Evolutionary conservation across 257 asterid species (phyloP).

Genomic region (Plectranthus barbatus): DNA sequence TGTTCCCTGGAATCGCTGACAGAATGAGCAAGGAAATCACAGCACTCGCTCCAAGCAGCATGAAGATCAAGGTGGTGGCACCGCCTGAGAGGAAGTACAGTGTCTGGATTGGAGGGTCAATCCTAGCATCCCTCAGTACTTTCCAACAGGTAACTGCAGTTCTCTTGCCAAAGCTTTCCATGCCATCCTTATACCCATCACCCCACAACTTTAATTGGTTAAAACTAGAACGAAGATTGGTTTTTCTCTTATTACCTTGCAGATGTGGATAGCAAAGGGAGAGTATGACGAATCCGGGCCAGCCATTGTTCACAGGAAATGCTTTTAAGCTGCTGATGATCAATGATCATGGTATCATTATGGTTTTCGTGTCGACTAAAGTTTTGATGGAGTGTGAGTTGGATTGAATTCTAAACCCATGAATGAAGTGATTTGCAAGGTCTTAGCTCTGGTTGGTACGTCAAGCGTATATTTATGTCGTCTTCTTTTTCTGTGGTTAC

Average conservation of each 20-base stretch:
- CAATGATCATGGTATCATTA: neutral
- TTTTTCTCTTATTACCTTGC: conserved; percentile 1
- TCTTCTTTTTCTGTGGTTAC: neutral
- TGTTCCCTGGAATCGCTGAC: conserved; percentile 70
- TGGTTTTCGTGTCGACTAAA: conserved; percentile 4
- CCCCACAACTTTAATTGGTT: too few species aligned
- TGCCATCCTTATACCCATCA: too few species aligned
- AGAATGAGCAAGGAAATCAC: conserved; percentile 69
- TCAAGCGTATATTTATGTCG: neutral
- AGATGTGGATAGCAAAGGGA: conserved; percentile 61
- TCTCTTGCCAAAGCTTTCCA: neutral
- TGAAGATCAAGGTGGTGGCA: conserved; percentile 66
- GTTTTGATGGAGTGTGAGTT: conserved; percentile 13
- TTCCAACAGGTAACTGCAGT: conserved; percentile 50
- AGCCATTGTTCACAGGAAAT: conserved; percentile 58
- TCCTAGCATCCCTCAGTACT: conserved; percentile 64
- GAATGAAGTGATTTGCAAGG: conserved; percentile 2
- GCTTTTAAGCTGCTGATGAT: conserved; percentile 34
- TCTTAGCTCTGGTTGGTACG: neutral
- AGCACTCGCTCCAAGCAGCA: conserved; percentile 62
- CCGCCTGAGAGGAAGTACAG: conserved; percentile 71
- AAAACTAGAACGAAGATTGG: neutral
- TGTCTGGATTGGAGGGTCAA: conserved; percentile 73
- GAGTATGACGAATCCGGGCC: conserved; percentile 60
- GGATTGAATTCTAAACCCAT: conserved; percentile 13